phyloP scores from a whole-genome alignment of 2,329 filamentous ascomycete genomes.

The Pseudogymnoascus sp. region DNA sequence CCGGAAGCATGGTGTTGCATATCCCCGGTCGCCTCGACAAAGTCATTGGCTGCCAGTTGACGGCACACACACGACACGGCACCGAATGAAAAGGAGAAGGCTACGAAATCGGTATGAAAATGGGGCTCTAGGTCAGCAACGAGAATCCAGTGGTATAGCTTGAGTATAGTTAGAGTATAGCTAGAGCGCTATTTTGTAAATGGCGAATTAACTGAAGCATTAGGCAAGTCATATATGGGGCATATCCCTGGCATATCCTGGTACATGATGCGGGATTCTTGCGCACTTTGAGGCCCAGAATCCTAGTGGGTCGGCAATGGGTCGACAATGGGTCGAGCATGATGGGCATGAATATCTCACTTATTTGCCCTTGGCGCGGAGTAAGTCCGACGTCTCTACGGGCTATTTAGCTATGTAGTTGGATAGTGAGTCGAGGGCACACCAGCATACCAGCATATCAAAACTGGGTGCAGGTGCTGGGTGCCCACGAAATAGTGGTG shows the following conservation, averaged over 20 bases:
- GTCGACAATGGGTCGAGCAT: background rate
- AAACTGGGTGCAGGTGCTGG: background rate
- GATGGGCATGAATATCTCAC: conserved; percentile 6
- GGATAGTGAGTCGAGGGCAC: background rate
- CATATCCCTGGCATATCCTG: background rate
- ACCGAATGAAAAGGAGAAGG: conserved; percentile 4
- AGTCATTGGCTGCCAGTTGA: background rate
- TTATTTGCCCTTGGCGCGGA: conserved; percentile 2
- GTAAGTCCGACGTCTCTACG: conserved; percentile 6
- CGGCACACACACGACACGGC: background rate
- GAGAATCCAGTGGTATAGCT: background rate
- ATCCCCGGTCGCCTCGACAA: background rate
- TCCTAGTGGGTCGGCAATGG: conserved; percentile 5
- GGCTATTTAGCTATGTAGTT: conserved; percentile 7
- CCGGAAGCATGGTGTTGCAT: background rate
- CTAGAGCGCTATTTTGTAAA: background rate
- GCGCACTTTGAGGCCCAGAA: background rate
- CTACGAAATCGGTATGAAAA: conserved; percentile 1
- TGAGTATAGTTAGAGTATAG: background rate
- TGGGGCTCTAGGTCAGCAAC: background rate
- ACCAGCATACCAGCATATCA: background rate
- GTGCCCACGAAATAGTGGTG: conserved; percentile 4
- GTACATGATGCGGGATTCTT: background rate
- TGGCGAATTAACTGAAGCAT: conserved; percentile 5
- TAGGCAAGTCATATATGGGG: conserved; percentile 1